Evolutionary conservation across 1,139 yeast genomes (phyloP), one percentile per base, ranked within the genome.

Genomic region (Geotrichum candidum): DNA sequence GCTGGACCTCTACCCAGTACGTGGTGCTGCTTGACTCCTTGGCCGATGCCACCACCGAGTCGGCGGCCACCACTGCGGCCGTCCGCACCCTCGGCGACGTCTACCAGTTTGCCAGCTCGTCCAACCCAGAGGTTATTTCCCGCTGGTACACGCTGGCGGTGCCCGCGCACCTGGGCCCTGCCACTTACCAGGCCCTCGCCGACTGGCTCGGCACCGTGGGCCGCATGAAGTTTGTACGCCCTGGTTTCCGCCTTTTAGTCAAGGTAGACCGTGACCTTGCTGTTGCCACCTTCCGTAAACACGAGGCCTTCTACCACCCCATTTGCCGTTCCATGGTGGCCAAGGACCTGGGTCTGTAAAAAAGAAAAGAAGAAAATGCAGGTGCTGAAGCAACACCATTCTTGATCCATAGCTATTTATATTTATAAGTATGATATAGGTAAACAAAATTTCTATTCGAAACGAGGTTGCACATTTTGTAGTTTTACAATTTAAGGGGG

Each of bases 211-310:
- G 95, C 9, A 86, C 94, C 2, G 95, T 90, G 33, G 97, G 97
- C 27, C 83, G 97, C 78, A 91, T 91, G 97, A 91, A 91, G 78
- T 91, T 86, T 72, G 96, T 90, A 51, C 83, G 97, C 73, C 96
- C 97, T 31, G 91, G 96, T 1, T 90, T 83, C 76, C 80, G 84
- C 51, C 76, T 85, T 65, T 78, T 91, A 65, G 81, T 84, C 71
- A 71, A 77, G 27, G 92, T 87, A 31, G 88, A 89, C 72, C 84
- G 82, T 58, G 76, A 80, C 13, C 77, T 86, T 67, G 97, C 97
- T 0, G 70, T 86, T 27, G 73, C 73, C 2, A 88, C 90, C 23
- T 91, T 88, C 76, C 77, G 76, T 54, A 80, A 80, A 71, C 81
- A 80, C 72, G 84, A 85, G 71, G 70, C 72, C 53, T 77, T 80